Conservation (phyloP, 2,329 filamentous ascomycete genomes). For the Aspergillus sp. region DNA sequence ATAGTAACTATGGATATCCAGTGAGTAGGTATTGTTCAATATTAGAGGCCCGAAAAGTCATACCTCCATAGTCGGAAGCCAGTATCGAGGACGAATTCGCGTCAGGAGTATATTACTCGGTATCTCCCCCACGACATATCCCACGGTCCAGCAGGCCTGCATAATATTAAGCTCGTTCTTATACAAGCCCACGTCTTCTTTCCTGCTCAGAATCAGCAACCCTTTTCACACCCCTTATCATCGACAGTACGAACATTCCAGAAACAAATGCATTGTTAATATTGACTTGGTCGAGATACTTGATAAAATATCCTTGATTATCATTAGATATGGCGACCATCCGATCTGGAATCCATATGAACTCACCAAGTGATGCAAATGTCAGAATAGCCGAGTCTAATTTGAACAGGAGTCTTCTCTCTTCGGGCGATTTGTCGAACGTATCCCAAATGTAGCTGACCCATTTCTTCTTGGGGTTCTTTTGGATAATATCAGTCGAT, state of each 20-base stretch:
- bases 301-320: conserved; percentile 48
- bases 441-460: conserved; percentile 53
- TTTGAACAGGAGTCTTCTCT: conserved; percentile 50
- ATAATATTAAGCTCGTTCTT: conserved; percentile 57
- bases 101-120: conserved; percentile 53
- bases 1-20: conserved; percentile 34
- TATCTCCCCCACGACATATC: conserved; percentile 57
- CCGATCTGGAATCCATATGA: neutral
- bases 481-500: conserved; percentile 16
- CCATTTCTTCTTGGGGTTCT: conserved; percentile 41
- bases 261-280: conserved; percentile 49
- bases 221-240: no score
- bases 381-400: conserved; percentile 49
- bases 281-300: conserved; percentile 47
- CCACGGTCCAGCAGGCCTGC: conserved; percentile 57
- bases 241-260: conserved; percentile 38
- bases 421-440: conserved; percentile 51
- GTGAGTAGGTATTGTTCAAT: neutral
- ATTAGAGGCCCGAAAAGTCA: conserved; percentile 3
- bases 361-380: conserved; percentile 43
- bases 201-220: conserved; percentile 28
- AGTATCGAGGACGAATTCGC: conserved; percentile 45
- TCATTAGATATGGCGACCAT: neutral
- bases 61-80: conserved; percentile 49
- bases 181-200: conserved; percentile 53